Evolutionary conservation across 176 grass and related monocot species (phyloP).

Genomic region (Chloris gayana): DNA sequence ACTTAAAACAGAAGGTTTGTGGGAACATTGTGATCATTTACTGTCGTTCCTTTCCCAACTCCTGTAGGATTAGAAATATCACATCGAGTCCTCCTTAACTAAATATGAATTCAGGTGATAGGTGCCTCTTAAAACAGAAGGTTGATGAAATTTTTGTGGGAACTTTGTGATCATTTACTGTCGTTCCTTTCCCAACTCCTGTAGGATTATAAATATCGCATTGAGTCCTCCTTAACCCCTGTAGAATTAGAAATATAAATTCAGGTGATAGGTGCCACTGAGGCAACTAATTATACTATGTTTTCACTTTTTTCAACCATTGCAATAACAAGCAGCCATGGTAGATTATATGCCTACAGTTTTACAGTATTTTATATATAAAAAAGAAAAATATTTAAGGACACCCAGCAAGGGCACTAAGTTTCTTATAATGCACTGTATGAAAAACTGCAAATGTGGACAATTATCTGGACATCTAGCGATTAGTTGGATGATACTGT

Average conservation of each 20-base stretch:
- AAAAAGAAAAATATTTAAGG: no score
- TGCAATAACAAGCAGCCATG: not conserved
- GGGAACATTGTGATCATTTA: not conserved
- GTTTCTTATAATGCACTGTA: conserved; percentile 17
- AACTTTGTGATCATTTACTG: not conserved
- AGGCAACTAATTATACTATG: not conserved
- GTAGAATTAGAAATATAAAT: not conserved
- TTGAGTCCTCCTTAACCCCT: not conserved
- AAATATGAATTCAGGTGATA: not conserved
- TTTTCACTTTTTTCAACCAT: not conserved
- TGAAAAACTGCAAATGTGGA: not conserved
- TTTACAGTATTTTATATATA: not conserved
- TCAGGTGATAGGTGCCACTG: not conserved
- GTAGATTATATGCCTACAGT: no score
- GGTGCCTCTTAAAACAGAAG: not conserved
- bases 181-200: not conserved
- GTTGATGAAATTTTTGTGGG: no score
- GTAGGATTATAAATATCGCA: not conserved
- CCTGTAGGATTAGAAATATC: no score
- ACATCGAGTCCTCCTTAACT: not conserved
- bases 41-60: not conserved
- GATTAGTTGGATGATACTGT: not conserved
- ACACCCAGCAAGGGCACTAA: not conserved
- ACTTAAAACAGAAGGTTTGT: not conserved
- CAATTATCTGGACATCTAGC: not conserved